A percentile compares a stretch with the other conserved stretches of the same genome.
Evolutionary conservation across 1,139 yeast species (phyloP).

Genomic region (Barnettozyma hawaiiensis): DNA sequence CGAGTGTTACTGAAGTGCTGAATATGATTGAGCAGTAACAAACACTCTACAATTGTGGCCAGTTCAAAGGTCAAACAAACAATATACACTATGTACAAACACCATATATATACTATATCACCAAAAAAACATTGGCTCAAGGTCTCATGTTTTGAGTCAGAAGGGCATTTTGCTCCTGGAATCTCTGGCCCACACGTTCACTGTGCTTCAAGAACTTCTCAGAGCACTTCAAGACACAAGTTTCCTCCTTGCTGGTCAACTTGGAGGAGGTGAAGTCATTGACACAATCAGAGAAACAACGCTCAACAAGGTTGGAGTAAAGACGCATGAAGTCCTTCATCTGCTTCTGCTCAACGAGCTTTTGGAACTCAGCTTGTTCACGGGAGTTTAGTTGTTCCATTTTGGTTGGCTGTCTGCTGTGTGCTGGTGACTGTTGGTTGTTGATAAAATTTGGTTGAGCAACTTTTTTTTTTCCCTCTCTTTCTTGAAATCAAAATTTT

Average conservation of each 20-base stretch:
- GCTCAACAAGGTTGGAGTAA: conserved; percentile 89
- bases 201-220: conserved; percentile 97
- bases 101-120: background rate
- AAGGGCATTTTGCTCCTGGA: conserved; percentile 88
- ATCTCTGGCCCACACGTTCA: conserved; percentile 97
- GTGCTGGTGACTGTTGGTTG: background rate
- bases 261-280: conserved; percentile 93
- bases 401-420: conserved; percentile 12
- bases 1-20: conserved; percentile 46
- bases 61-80: no score
- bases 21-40: conserved; percentile 48
- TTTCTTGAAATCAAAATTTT: no score
- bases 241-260: conserved; percentile 75
- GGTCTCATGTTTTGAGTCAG: conserved; percentile 43
- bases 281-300: conserved; percentile 96
- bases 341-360: conserved; percentile 93
- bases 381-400: conserved; percentile 84
- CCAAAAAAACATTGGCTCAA: conserved; percentile 9
- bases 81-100: conserved; percentile 4
- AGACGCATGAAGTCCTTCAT: conserved; percentile 98
- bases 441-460: background rate
- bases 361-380: conserved; percentile 96
- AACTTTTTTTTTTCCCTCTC: background rate
- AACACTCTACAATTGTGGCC: no score
- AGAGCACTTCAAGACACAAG: conserved; percentile 86